Evolutionary conservation across 164 flowering plant genomes (phyloP).

Genomic region (Protea cynaroides): DNA sequence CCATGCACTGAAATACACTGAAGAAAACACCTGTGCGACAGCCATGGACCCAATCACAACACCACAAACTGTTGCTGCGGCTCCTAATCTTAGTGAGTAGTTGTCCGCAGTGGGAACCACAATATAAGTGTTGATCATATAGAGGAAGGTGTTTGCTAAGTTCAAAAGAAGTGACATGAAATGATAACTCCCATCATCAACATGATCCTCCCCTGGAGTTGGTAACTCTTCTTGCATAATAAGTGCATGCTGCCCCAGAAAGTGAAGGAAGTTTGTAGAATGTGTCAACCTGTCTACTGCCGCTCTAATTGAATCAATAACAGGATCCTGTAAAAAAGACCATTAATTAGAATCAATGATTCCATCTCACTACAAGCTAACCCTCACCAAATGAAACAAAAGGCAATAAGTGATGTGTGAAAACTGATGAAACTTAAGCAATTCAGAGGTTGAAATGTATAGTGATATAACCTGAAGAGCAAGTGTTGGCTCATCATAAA

Average conservation of each 20-base stretch:
- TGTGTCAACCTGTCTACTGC: slow-evolving; percentile 46
- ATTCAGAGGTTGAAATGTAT: not conserved
- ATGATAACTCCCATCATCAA: slow-evolving; percentile 34
- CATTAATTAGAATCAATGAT: not conserved
- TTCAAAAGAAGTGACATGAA: slow-evolving; percentile 49
- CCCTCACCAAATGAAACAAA: slow-evolving; percentile 4
- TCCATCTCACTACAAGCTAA: not conserved
- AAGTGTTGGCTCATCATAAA: slow-evolving; percentile 46
- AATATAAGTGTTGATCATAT: slow-evolving; percentile 58
- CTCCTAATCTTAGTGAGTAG: slow-evolving; percentile 56
- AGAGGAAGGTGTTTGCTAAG: slow-evolving; percentile 49
- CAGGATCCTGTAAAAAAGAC: slow-evolving; percentile 38
- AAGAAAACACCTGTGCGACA: slow-evolving; percentile 54
- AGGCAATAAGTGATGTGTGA: not conserved
- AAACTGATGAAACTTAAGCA: not conserved
- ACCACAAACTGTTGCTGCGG: slow-evolving; percentile 62
- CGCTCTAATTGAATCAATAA: slow-evolving; percentile 40
- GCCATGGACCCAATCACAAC: slow-evolving; percentile 61
- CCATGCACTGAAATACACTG: slow-evolving; percentile 68
- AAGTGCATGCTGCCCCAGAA: slow-evolving; percentile 52
- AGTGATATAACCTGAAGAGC: slow-evolving; percentile 24
- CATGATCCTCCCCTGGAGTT: slow-evolving; percentile 29
- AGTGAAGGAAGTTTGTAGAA: slow-evolving; percentile 47
- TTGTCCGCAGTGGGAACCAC: slow-evolving; percentile 57
- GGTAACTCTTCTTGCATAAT: slow-evolving; percentile 48